Percentiles rank a stretch among this genome's conserved stretches.
phyloP scores from a whole-genome alignment of 805 yeast species.

The Schizosaccharomyces cryophilus region DNA sequence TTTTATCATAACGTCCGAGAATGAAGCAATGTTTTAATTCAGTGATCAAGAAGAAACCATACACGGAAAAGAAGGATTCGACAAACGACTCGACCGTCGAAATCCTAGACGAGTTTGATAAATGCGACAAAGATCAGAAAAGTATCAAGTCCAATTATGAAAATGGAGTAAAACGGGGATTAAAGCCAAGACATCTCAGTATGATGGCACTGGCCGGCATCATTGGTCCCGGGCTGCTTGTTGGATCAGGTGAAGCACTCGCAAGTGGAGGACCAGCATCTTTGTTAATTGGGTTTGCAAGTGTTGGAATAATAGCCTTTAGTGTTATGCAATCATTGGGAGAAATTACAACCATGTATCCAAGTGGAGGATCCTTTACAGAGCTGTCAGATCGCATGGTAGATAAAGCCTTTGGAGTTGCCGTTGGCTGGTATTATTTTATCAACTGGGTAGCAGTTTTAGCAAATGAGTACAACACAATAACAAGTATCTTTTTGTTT shows the following conservation, averaged over 20 bases:
- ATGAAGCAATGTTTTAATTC: too few species aligned
- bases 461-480: slow-evolving; percentile 39
- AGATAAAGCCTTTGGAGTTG: slow-evolving; percentile 41
- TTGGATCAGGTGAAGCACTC: slow-evolving; percentile 38
- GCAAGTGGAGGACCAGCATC: slow-evolving; percentile 26
- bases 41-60: background rate
- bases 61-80: too few species aligned
- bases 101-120: too few species aligned
- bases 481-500: slow-evolving; percentile 27
- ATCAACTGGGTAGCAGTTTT: slow-evolving; percentile 35
- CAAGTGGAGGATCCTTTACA: slow-evolving; percentile 28
- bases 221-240: slow-evolving; percentile 48
- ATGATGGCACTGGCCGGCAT: slow-evolving; percentile 51
- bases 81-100: too few species aligned
- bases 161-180: slow-evolving; percentile 21
- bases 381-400: slow-evolving; percentile 33
- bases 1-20: too few species aligned
- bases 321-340: slow-evolving; percentile 44
- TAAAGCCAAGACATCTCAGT: slow-evolving; percentile 45
- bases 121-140: too few species aligned
- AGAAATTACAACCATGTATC: slow-evolving; percentile 41
- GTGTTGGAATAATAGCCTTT: slow-evolving; percentile 40
- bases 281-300: slow-evolving; percentile 31
- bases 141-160: too few species aligned
- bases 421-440: slow-evolving; percentile 41